Percentiles rank a stretch among this genome's conserved stretches.
phyloP scores from a whole-genome alignment of 805 yeast species.

The Cyberlindnera americana region DNA sequence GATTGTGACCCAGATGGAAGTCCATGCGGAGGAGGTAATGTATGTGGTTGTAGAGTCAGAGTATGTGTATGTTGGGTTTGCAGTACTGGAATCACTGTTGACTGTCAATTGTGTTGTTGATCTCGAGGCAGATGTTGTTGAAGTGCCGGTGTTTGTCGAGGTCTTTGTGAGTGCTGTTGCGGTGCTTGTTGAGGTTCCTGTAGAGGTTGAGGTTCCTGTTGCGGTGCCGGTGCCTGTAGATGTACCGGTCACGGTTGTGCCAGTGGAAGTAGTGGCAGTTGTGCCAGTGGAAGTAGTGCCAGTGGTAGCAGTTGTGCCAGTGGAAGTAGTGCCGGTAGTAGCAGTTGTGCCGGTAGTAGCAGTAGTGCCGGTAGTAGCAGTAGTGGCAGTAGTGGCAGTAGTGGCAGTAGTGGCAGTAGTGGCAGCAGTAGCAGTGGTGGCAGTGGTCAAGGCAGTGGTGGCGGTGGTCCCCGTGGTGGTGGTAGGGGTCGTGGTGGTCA shows the following conservation, averaged over 20 bases:
- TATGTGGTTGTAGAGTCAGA: conserved; percentile 30
- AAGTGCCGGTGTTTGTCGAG: conserved; percentile 12
- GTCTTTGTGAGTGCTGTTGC: conserved; percentile 12
- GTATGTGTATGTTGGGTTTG: conserved; percentile 28
- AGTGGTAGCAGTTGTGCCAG: conserved; percentile 1
- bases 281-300: conserved; percentile 8
- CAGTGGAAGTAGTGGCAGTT: conserved; percentile 9
- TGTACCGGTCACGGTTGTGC: conserved; percentile 9
- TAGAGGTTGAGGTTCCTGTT: conserved; percentile 5
- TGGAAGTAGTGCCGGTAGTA: conserved; percentile 5
- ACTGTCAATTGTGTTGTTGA: conserved; percentile 23
- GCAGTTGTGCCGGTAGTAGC: conserved; percentile 6
- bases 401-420: conserved; percentile 2
- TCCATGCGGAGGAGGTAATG: conserved; percentile 30
- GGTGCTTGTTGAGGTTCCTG: conserved; percentile 4
- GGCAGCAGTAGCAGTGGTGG: conserved; percentile 4
- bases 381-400: background rate
- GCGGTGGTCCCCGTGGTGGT: background rate
- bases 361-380: background rate
- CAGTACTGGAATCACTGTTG: conserved; percentile 6
- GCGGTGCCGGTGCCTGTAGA: conserved; percentile 11
- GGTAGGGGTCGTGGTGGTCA: background rate
- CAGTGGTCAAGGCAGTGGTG: conserved; percentile 2
- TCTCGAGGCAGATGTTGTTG: conserved; percentile 10
- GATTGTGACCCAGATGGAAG: conserved; percentile 49